phyloP scores from a whole-genome alignment of 2,329 filamentous ascomycete genomes.

The Fusarium luffae region DNA sequence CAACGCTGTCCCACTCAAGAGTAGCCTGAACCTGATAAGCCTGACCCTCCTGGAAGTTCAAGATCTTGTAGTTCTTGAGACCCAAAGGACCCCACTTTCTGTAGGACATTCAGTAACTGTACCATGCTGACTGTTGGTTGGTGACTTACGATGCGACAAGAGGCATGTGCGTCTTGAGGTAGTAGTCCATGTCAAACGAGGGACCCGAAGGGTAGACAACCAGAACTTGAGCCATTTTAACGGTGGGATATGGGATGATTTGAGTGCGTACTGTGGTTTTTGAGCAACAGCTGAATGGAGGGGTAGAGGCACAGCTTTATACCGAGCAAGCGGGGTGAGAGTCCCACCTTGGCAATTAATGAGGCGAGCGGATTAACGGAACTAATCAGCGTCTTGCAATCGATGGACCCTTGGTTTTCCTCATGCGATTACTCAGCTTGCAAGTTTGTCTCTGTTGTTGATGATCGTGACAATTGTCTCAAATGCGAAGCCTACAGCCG shows the following conservation, averaged over 20 bases:
- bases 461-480: background rate
- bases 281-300: conserved; percentile 10
- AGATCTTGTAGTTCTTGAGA: conserved; percentile 39
- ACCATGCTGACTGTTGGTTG: background rate
- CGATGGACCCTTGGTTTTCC: background rate
- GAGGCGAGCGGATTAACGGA: conserved; percentile 24
- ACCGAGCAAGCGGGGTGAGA: conserved; percentile 9
- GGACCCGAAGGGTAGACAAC: conserved; percentile 45
- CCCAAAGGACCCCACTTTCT: conserved; percentile 39
- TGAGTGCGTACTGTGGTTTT: background rate
- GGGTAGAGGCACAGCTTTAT: conserved; percentile 16
- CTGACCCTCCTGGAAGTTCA: conserved; percentile 30
- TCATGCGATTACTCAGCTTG: conserved; percentile 9
- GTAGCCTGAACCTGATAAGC: conserved; percentile 42
- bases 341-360: conserved; percentile 6
- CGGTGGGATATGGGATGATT: background rate
- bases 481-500: background rate
- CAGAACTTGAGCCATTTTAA: conserved; percentile 41
- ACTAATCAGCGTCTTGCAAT: conserved; percentile 8
- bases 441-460: background rate
- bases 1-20: conserved; percentile 39
- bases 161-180: conserved; percentile 45
- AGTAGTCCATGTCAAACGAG: conserved; percentile 44
- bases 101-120: background rate
- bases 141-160: conserved; percentile 38